Conservation (phyloP, 306 rosid species). For the Malus sylvestris region DNA sequence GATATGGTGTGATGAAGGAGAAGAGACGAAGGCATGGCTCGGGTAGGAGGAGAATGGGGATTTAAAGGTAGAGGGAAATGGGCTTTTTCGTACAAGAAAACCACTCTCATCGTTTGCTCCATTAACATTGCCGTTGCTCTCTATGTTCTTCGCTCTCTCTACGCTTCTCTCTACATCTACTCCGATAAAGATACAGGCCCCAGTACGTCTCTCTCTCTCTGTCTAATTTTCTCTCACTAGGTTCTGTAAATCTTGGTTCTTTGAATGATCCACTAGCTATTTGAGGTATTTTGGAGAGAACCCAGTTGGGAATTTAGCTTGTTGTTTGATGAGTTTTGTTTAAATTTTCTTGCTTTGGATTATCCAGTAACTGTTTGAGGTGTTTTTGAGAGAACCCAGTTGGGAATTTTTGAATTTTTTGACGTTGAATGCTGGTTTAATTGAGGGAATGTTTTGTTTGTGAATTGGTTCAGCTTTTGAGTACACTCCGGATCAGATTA, state of each 20-base stretch:
- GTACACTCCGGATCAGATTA: slow-evolving; percentile 87
- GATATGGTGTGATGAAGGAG: slow-evolving; percentile 83
- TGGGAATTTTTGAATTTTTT: slow-evolving; percentile 9
- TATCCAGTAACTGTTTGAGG: background rate
- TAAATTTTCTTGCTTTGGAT: background rate
- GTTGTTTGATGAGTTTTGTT: background rate
- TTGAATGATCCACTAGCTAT: background rate
- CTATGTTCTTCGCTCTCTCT: slow-evolving; percentile 76
- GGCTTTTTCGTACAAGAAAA: slow-evolving; percentile 75
- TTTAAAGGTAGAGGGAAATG: slow-evolving; percentile 55
- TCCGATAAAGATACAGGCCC: slow-evolving; percentile 53
- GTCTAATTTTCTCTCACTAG: background rate
- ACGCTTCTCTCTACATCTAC: slow-evolving; percentile 79
- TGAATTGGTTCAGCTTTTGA: slow-evolving; percentile 39
- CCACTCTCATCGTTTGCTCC: slow-evolving; percentile 65
- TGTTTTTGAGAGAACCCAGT: slow-evolving; percentile 6
- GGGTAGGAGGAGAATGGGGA: slow-evolving; percentile 52
- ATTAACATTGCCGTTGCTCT: slow-evolving; percentile 89
- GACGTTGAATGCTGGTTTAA: slow-evolving; percentile 4
- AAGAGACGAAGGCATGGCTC: slow-evolving; percentile 65
- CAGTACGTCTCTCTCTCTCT: slow-evolving; percentile 32
- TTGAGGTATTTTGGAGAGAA: background rate
- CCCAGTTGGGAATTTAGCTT: background rate
- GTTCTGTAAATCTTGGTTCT: background rate
- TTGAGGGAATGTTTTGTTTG: background rate